Evolutionary conservation across 495 filamentous ascomycete genomes (phyloP).

Genomic region (Podospora pseudopauciseta): DNA sequence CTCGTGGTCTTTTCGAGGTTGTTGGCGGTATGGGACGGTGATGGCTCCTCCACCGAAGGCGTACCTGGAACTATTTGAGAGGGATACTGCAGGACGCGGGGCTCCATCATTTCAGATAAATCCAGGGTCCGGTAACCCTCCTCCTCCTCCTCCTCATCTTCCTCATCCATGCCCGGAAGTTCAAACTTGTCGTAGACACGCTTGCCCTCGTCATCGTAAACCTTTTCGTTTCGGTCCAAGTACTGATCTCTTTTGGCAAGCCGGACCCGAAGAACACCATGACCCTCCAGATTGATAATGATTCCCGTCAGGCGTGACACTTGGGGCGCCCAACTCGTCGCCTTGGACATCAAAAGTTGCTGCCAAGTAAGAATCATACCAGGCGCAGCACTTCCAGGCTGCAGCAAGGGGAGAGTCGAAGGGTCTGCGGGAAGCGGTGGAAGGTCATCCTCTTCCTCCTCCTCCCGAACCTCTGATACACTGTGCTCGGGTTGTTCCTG

Average conservation of each 20-base stretch:
- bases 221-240: constrained; percentile 45
- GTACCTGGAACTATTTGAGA: neutral
- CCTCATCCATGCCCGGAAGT: constrained; percentile 40
- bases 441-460: constrained; percentile 53
- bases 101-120: constrained; percentile 44
- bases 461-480: neutral
- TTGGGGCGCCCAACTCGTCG: constrained; percentile 73
- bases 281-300: constrained; percentile 50
- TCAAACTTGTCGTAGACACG: constrained; percentile 50
- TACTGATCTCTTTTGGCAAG: constrained; percentile 68
- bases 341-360: constrained; percentile 66
- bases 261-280: constrained; percentile 50
- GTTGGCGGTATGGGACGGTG: neutral
- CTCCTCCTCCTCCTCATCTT: constrained; percentile 29
- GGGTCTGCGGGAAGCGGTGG: constrained; percentile 64
- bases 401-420: constrained; percentile 51
- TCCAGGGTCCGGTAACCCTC: constrained; percentile 36
- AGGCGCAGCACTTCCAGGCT: constrained; percentile 47
- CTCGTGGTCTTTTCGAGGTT: neutral
- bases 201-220: constrained; percentile 42
- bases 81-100: constrained; percentile 38
- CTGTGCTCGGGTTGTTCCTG: constrained; percentile 31
- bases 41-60: neutral
- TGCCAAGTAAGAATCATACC: constrained; percentile 80
- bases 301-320: constrained; percentile 65